Base-by-base conservation (phyloP, 345 rosid genomes). In the Carallia pectinifolia region DNA sequence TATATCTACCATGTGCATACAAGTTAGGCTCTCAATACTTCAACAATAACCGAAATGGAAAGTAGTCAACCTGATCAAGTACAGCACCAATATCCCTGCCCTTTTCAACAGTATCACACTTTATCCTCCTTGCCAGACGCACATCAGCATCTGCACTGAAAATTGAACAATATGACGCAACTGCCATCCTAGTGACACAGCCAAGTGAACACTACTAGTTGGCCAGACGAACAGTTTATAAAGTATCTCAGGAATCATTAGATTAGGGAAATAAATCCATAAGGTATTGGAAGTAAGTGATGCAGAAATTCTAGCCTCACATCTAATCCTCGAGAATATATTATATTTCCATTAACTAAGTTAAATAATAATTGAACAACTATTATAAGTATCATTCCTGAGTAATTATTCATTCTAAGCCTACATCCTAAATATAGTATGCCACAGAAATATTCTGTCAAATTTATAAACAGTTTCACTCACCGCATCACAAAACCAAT, bases 111-210 rank as follows among this genome's bases (percentile, higher is more conserved):
- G 95, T 95, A 85, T 92, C 97, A 75, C 97, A 87, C 82, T 88
- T 85, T 79, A 95, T 95, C 81, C 97, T 90, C 86, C 99, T 90
- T 62, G 97, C 97, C 84, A 95, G 80, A 60, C 97, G 97, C 69
- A 95, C 99, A 82, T 95, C 99, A 81, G 99, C 92, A 88, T 95
- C 99, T 95, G 91, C 90, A 62, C 88, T 86, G 83, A 82, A 85
- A 76, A 80, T 23, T 65, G 79, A 76, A 54, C 65, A 69, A 76
- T 65, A 74, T 87, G 68, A 79, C 80, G 80, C 76, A 71, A 76
- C 74, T 76, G 74, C 52, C 55, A 68, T 61, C 75, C 72, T 63
- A 63, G 81, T 62, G 71, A 72, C 71, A 72, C 58, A 58, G 72
- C 67, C 37, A 60, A 64, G 65, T 5, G 39, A 30, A 65, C 61